These are phyloP conservation scores for Sarocladium kiliense DNA, from an alignment of 2,329 filamentous ascomycete genomes.

Conservation along the genomic window DNA sequence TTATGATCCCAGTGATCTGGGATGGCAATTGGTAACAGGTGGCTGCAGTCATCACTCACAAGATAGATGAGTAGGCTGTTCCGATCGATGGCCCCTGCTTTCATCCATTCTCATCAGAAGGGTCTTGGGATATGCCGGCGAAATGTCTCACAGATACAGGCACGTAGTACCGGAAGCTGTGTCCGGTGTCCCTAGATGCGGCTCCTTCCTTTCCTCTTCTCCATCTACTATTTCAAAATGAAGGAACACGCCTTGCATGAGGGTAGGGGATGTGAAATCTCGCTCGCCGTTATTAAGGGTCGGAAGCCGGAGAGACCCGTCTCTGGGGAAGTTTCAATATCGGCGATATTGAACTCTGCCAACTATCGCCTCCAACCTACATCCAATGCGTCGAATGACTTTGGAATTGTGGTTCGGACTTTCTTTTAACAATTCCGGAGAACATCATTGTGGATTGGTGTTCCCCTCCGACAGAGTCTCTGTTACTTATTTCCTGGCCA, in stretches of 20 bases:
- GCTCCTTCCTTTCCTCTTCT: not conserved
- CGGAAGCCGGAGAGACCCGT: not conserved
- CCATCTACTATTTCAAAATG: not conserved
- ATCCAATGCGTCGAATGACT: too few species aligned
- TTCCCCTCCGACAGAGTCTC: too few species aligned
- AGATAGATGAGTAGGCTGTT: not conserved
- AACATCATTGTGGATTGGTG: too few species aligned
- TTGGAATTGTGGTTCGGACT: too few species aligned
- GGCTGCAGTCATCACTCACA: not conserved
- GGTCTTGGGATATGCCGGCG: not conserved
- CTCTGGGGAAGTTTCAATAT: constrained; percentile 1
- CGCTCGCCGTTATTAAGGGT: not conserved
- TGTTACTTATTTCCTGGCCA: too few species aligned
- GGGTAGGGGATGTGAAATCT: not conserved
- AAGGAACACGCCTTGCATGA: not conserved
- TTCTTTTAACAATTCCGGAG: too few species aligned
- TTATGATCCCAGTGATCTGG: not conserved
- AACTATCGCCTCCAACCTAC: too few species aligned
- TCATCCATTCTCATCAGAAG: too few species aligned
- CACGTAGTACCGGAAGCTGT: not conserved
- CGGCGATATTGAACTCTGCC: not conserved
- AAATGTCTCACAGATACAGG: not conserved
- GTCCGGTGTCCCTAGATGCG: not conserved
- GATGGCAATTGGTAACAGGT: not conserved
- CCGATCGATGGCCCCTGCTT: not conserved